Evolutionary conservation across 2,329 filamentous ascomycete species (phyloP), one percentile per base, ranked within the genome.

Genomic region (Fusarium ambrosium): DNA sequence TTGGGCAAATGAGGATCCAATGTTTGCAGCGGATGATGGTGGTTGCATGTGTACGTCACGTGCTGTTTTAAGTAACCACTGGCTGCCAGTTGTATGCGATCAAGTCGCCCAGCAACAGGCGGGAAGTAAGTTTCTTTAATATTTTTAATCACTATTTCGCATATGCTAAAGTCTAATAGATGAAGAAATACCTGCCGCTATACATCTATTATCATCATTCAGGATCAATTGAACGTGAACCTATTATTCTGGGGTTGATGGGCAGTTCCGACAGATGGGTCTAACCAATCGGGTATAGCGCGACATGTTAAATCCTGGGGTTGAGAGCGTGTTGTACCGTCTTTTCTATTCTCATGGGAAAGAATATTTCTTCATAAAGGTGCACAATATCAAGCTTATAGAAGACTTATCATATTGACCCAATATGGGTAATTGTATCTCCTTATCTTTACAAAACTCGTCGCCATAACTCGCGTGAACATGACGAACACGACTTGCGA

Each of bases 1-100:
- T 58, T 68, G 51, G 51, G 53, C 68, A 27, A 39, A 36, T 59
- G 34, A 34, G 48, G 34, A 37, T 22, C 22, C 51, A 39, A 60
- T 58, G 56, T 56, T 20, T 48, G 39, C 18, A 66, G 32, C 48
- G 29, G 60, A 66, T 43, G 55, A 65, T 65, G 71, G 63, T 62
- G 61, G 72, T 70, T 69, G 60, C 48, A 53, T 53, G 62, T 60
- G n/a, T n/a, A 60, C 62, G 69, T 74, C 72, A 74, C 72, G 72
- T 74, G 72, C 32, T 24, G 9, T 24, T 36, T 59, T 37, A 59
- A 10, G 20, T 39, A 20, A 37, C 13, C 5, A 6, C 14, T 24
- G 34, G 22, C 2, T 20, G 20, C 53, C 53, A 56, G 53, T 11
- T 32, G 24, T 32, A 8, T 32, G 24, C 24, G 48, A 8, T 53